Base-by-base conservation (phyloP, 2,329 filamentous ascomycete species). In the Xylariaceae sp. region DNA sequence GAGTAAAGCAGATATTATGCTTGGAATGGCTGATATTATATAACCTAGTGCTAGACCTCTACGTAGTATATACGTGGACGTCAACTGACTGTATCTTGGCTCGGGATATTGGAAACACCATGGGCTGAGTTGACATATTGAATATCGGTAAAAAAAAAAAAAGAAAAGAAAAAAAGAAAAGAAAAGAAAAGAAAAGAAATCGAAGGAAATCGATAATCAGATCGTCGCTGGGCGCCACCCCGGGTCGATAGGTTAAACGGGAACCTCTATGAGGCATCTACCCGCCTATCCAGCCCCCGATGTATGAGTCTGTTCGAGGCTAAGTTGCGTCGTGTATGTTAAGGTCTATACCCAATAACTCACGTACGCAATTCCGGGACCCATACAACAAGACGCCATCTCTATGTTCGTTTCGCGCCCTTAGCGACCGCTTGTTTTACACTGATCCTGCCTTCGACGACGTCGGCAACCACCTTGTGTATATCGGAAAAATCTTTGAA, bases 401-500 rank as follows among this genome's bases (percentile, higher is more conserved):
- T 57, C 49, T 56, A 54, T 47, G 21, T 42, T 29, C 45, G 53
- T 30, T 56, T 58, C 32, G 48, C 65, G 47, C 77, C 76, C 47
- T 71, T 73, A 32, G 89, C 88, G 21, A 89, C 22, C 21, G 41
- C 86, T 43, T 88, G 82, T 64, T 88, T 76, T 7, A 90, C 83
- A 19, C 79, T 85, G 15, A 80, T 80, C 69, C 86, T 85, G 21
- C 89, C 89, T 30, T 82, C 82, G n/a, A 78, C 79, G 65, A 96
- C 89, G 55, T 87, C 84, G 74, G 89, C 85, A 57, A 89, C 86
- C 29, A 86, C 87, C 57, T 80, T 76, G 45, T 89, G 77, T 66
- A 96, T 96, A 59, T 85, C 83, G 6, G 81, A 81, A 83, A 92
- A 96, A 74, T 92, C 84, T 64, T 88, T 79, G 69, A 96, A 96